A percentile compares a stretch with the other conserved stretches of the same genome.
phyloP scores from a whole-genome alignment of 306 rosid species.

The Vicia faba region DNA sequence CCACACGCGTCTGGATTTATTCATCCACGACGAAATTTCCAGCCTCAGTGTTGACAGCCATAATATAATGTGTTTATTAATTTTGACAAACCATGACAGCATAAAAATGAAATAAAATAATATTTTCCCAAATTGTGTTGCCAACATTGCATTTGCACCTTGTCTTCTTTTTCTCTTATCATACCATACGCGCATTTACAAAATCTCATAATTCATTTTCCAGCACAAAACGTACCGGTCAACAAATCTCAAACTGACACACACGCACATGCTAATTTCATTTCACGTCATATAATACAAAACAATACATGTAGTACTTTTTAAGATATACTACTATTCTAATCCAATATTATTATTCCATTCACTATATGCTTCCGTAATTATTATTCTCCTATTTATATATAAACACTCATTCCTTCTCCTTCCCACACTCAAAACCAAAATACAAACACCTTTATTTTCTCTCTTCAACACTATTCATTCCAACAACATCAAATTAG shows the following conservation, averaged over 20 bases:
- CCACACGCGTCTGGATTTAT: too few relatives aligned
- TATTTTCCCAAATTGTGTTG: too few relatives aligned
- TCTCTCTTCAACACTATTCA: background rate
- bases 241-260: conserved; percentile 25
- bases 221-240: conserved; percentile 28
- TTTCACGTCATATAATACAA: background rate
- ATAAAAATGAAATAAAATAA: too few relatives aligned
- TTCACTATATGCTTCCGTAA: background rate
- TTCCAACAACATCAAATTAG: background rate
- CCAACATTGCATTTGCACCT: too few relatives aligned
- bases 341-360: background rate
- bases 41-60: background rate
- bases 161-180: too few relatives aligned
- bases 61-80: too few relatives aligned
- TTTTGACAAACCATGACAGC: background rate
- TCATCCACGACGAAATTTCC: too few relatives aligned
- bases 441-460: background rate
- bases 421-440: background rate
- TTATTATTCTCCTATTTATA: background rate
- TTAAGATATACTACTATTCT: background rate
- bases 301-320: conserved; percentile 7
- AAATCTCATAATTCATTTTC: background rate
- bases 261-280: conserved; percentile 27
- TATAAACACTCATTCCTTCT: background rate
- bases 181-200: conserved; percentile 37